Percentiles rank a stretch among this genome's conserved stretches.
phyloP scores from a whole-genome alignment of 805 yeast genomes.

The Candida sphagnicola region DNA sequence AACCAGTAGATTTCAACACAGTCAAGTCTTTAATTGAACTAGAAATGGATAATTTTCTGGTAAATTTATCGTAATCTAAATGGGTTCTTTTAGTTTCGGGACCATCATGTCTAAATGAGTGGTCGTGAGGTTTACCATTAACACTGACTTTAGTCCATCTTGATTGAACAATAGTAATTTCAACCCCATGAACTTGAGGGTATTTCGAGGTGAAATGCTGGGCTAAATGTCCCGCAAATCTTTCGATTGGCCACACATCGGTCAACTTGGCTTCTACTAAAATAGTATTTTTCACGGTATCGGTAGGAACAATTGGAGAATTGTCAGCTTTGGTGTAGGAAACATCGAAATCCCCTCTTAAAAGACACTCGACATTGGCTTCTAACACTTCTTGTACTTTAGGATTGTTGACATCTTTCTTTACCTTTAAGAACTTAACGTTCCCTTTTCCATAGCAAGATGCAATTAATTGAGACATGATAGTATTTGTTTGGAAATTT shows the following conservation, averaged over 20 bases:
- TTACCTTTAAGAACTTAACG: slow-evolving; percentile 88
- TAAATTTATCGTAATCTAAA: slow-evolving; percentile 48
- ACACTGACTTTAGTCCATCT: slow-evolving; percentile 74
- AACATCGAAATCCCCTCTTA: slow-evolving; percentile 73
- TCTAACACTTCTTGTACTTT: slow-evolving; percentile 78
- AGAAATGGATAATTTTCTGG: slow-evolving; percentile 50
- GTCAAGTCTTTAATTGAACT: slow-evolving; percentile 77
- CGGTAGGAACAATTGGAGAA: slow-evolving; percentile 87
- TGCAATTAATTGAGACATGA: slow-evolving; percentile 20
- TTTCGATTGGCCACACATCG: slow-evolving; percentile 88
- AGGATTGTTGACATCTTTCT: slow-evolving; percentile 70
- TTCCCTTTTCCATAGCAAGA: slow-evolving; percentile 90
- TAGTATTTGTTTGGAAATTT: too few relatives aligned
- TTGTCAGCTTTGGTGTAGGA: slow-evolving; percentile 90
- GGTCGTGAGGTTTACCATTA: slow-evolving; percentile 72
- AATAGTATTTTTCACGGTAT: slow-evolving; percentile 87
- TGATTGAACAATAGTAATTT: slow-evolving; percentile 63
- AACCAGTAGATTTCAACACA: slow-evolving; percentile 85
- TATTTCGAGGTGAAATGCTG: slow-evolving; percentile 77
- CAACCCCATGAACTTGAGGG: slow-evolving; percentile 69
- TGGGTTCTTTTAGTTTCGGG: slow-evolving; percentile 69
- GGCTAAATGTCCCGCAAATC: slow-evolving; percentile 81
- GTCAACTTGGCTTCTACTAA: slow-evolving; percentile 76
- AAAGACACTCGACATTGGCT: slow-evolving; percentile 71
- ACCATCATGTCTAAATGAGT: slow-evolving; percentile 83